Evolutionary conservation across 345 rosid genomes (phyloP).

Genomic region (Trapa bicornis): DNA sequence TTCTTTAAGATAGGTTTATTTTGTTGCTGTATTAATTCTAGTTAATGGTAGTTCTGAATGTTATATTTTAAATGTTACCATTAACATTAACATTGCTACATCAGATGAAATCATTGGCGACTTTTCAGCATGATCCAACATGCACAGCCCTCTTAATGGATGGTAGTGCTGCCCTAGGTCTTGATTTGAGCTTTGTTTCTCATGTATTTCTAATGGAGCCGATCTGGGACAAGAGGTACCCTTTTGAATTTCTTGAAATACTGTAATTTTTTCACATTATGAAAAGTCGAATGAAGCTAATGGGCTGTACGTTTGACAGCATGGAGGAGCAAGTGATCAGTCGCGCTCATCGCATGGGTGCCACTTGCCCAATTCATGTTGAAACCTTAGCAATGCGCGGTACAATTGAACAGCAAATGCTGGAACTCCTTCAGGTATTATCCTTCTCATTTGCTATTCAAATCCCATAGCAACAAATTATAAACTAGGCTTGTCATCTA

Average conservation of each 20-base stretch:
- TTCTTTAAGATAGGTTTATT: background rate
- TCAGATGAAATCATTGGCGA: conserved; percentile 63
- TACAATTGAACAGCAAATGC: conserved; percentile 87
- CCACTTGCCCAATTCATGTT: conserved; percentile 68
- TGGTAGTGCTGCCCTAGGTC: conserved; percentile 94
- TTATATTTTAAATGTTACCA: background rate
- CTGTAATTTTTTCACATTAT: background rate
- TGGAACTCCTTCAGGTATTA: conserved; percentile 51
- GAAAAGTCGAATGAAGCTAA: background rate
- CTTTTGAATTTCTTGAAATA: background rate
- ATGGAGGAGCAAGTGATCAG: conserved; percentile 96
- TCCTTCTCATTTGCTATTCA: background rate
- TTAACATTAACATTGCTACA: conserved; percentile 7
- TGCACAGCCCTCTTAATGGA: conserved; percentile 94
- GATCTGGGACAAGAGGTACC: conserved; percentile 94
- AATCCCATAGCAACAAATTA: background rate
- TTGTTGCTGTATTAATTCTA: background rate
- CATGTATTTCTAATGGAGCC: conserved; percentile 89
- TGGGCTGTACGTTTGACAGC: conserved; percentile 20
- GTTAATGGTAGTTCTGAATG: background rate
- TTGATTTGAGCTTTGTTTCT: conserved; percentile 89
- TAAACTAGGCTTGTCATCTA: background rate
- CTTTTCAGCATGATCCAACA: conserved; percentile 48
- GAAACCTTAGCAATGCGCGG: conserved; percentile 88
- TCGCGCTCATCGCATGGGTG: conserved; percentile 94